Evolutionary conservation across 2,329 filamentous ascomycete genomes (phyloP).

Genomic region (Aspergillus floridensis): DNA sequence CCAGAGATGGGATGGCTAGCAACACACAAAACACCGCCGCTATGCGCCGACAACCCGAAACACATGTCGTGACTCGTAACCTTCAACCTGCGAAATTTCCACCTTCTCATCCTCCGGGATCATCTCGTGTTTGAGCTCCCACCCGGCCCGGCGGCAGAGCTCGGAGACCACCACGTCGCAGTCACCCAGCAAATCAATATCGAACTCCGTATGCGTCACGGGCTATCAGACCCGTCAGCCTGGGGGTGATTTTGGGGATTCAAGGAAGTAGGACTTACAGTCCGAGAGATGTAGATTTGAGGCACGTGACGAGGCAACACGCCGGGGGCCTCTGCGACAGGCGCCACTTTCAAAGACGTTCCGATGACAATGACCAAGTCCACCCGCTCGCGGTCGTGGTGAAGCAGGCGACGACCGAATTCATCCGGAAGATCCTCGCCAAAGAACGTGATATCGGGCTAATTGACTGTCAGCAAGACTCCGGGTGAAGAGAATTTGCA

Average conservation of each 20-base stretch:
- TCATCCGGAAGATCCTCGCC: slow-evolving; percentile 82
- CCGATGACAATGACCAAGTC: slow-evolving; percentile 96
- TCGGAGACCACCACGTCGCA: slow-evolving; percentile 89
- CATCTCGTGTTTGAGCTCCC: slow-evolving; percentile 81
- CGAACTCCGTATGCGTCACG: slow-evolving; percentile 87
- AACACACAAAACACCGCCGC: slow-evolving; percentile 31
- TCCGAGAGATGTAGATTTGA: slow-evolving; percentile 85
- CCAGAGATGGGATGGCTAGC: slow-evolving; percentile 20
- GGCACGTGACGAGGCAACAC: slow-evolving; percentile 76
- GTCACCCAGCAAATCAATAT: slow-evolving; percentile 93
- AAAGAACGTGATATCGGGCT: slow-evolving; percentile 97
- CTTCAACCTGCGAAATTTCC: slow-evolving; percentile 53
- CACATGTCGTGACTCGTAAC: slow-evolving; percentile 44
- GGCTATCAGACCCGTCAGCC: slow-evolving; percentile 47
- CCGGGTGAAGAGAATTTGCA: background rate
- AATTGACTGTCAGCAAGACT: slow-evolving; percentile 12
- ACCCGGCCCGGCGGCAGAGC: slow-evolving; percentile 75
- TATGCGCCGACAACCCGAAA: slow-evolving; percentile 43
- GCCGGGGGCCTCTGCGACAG: slow-evolving; percentile 86
- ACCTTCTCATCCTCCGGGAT: slow-evolving; percentile 65
- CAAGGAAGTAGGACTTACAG: slow-evolving; percentile 46
- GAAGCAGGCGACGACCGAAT: slow-evolving; percentile 77
- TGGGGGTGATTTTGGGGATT: too few species aligned
- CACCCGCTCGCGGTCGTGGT: slow-evolving; percentile 73
- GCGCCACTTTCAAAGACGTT: slow-evolving; percentile 91